Evolutionary conservation across 2,329 filamentous ascomycete species (phyloP), one percentile per base, ranked within the genome.

Genomic region (Fusarium lyarnte): DNA sequence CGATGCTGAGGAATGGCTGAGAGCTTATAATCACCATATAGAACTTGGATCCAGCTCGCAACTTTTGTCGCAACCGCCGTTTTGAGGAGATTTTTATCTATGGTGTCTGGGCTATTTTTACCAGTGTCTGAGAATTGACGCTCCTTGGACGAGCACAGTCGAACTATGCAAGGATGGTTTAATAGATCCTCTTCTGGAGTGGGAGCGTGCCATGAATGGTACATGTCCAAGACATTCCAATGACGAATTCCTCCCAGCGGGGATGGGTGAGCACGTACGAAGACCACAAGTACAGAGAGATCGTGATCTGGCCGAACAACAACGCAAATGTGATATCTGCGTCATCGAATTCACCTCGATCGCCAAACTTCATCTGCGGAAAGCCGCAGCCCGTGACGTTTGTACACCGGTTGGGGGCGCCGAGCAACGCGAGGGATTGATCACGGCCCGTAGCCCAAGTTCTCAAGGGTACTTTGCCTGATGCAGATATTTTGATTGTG

Each of bases 51-150:
- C 13, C 29, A 33, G 17, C 29, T 52, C 31, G 49, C 33, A 52
- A 52, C 31, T 36, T 36, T 52, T 36, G 49, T 52, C 33, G 33
- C 49, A 52, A 27, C 49, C 23, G 31, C 49, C 9, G 12, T 27
- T 17, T 2, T 5, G 9, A 36, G 23, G 23, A 3, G 11, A 4
- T 31, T 13, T 4, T n/a, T 2, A 3, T 21, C 11, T 10, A 5
- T 12, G 21, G 27, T 17, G n/a, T 49, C 27, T 6, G 10, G 19
- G 5, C 8, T 12, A n/a, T 33, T 52, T n/a, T 9, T 1, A 25
- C 6, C 9, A 13, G 13, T 35, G 23, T 36, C 23, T 8, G 7
- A 27, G 14, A 25, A 8, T 16, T n/a, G 33, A 36, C 33, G 2
- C 17, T 52, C 16, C 12, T 35, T 51, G 0, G n/a, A 51, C 4